These are phyloP conservation scores for Lactifluus echinatus DNA, from an alignment of 768 basidiomycete species.

Conservation along the genomic window DNA sequence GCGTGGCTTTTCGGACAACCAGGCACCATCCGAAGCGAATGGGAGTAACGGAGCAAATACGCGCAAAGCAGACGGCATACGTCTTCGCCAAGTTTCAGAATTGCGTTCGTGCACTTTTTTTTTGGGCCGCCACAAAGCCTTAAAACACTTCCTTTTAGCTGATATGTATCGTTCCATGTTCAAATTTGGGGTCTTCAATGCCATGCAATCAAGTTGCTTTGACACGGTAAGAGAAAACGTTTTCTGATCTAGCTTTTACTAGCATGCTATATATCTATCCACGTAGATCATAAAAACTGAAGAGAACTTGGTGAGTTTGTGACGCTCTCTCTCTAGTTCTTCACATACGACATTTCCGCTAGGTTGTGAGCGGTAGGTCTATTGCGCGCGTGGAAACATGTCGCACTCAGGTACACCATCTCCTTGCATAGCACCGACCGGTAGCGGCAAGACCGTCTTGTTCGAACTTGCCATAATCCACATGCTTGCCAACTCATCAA, in stretches of 20 bases:
- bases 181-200: constrained; percentile 88
- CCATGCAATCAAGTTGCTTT: constrained; percentile 80
- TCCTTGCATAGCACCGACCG: constrained; percentile 68
- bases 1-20: background rate
- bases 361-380: constrained; percentile 65
- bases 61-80: constrained; percentile 34
- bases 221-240: constrained; percentile 50
- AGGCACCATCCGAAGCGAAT: background rate
- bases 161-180: constrained; percentile 75
- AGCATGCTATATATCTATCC: background rate
- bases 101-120: constrained; percentile 44
- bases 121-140: background rate
- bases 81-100: constrained; percentile 60
- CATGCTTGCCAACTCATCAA: constrained; percentile 43
- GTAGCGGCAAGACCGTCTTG: constrained; percentile 91
- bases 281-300: constrained; percentile 47
- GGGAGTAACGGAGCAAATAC: background rate
- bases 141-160: constrained; percentile 39
- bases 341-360: background rate
- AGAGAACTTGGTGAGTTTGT: constrained; percentile 52
- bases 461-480: constrained; percentile 88
- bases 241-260: background rate
- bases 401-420: constrained; percentile 1
- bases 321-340: background rate
- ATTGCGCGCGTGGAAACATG: background rate